Evolutionary conservation across 768 basidiomycete genomes (phyloP), one percentile per base, ranked within the genome.

Genomic region (Leccinellum albellum): DNA sequence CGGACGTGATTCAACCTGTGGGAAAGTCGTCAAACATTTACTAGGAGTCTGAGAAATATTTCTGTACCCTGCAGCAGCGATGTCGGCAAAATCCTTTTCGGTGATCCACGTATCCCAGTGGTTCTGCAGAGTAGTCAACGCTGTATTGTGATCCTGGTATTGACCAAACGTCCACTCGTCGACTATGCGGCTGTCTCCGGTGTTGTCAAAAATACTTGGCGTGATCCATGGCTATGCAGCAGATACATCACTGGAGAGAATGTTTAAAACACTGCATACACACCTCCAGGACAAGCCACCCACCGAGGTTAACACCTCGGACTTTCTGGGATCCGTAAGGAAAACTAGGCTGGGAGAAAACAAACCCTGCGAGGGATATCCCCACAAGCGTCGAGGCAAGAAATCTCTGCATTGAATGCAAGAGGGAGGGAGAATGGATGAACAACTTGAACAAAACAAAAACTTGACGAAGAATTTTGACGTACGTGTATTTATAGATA

Each of bases 21-120:
- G 23, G 21, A 47, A 50, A 53, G 51, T 24, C 59, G 47, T 40
- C 37, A 57, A n/a, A 59, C 51, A 35, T 54, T 53, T 26, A 54
- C 42, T 28, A 53, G n/a, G 6, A 6, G 31, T 13, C 26, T 17
- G 32, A 47, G 46, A 28, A 52, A 33, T 13, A 23, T 54, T 54
- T 20, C 72, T 20, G 23, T 68, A 88, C 89, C 89, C 88, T 6
- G 90, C 89, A 45, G 80, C 83, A 51, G 87, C 84, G 57, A 93
- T 92, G 47, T 76, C 81, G 31, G 73, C 71, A 66, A 95, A 90
- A 71, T 98, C 94, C 20, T 77, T 67, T 66, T 94, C 87, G 1
- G 87, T 90, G 62, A 98, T 92, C 83, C 84, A 94, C 1, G 85
- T 86, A 60, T 89, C 71, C 90, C 91, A 93, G 67, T 92, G 91